Evolutionary conservation across 805 yeast genomes (phyloP), one percentile per base, ranked within the genome.

Genomic region (Sungouiozyma intestinalis): DNA sequence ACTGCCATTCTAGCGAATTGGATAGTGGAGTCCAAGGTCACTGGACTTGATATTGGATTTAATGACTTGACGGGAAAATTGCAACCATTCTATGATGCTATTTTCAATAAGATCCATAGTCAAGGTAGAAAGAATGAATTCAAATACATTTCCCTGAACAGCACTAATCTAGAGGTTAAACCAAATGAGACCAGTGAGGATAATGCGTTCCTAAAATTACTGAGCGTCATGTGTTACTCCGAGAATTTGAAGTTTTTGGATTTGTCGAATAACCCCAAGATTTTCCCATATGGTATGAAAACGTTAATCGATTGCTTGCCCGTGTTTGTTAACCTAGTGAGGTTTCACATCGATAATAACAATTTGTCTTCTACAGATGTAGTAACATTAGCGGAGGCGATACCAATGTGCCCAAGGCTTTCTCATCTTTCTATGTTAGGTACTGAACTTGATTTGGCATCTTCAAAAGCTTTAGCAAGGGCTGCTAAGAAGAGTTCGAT

Each of bases 1-100:
- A 64, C 81, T 42, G 64, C 67, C 40, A 58, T 73, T 9, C 48
- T 85, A n/a, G 76, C 79, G 1, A 60, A 71, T 27, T 82, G 88
- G 84, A 49, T 84, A 34, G 51, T 57, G 44, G 62, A 54, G 14
- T 60, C 62, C 38, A 64, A 54, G 20, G 71, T 79, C 4, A 57
- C 77, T 37, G 96, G 95, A 1, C 50, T 88, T 8, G 96, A 87
- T 65, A 53, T 88, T 8, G 95, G 94, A 3, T 88, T 81, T 53
- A 88, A 88, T 54, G 87, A 85, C 56, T 62, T 76, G 38, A 57
- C 63, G 39, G 68, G 64, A 2, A 65, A 64, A 44, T 33, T 66
- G 7, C 42, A 42, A 3, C 49, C 56, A 3, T 57, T 66, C 21
- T 45, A 52, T 17, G 50, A 48, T 8, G 58, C 59, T 2, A 44